These are phyloP conservation scores for Leptodontidium sp. DNA, from an alignment of 2,329 filamentous ascomycete genomes.

Conservation along the genomic window DNA sequence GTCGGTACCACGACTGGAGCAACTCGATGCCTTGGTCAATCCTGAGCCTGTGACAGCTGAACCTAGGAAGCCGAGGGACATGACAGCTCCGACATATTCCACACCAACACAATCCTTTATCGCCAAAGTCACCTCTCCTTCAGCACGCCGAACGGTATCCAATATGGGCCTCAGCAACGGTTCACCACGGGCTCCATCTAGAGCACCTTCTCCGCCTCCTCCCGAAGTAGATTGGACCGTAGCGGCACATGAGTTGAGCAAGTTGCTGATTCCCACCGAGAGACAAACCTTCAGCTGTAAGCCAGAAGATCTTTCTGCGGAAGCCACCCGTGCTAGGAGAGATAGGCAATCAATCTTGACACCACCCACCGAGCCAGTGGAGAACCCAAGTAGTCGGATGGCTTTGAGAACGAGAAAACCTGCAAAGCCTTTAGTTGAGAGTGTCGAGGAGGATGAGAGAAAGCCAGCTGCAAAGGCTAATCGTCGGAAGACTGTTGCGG, in stretches of 20 bases:
- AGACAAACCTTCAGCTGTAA: slow-evolving; percentile 79
- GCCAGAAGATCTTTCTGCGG: slow-evolving; percentile 79
- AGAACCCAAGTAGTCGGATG: slow-evolving; percentile 64
- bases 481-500: slow-evolving; percentile 69
- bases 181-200: slow-evolving; percentile 51
- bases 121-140: slow-evolving; percentile 77
- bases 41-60: slow-evolving; percentile 58
- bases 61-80: slow-evolving; percentile 61
- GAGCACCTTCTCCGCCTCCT: slow-evolving; percentile 70
- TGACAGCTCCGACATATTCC: slow-evolving; percentile 75
- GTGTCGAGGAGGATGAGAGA: slow-evolving; percentile 60
- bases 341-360: slow-evolving; percentile 68
- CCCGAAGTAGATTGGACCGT: slow-evolving; percentile 87
- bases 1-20: slow-evolving; percentile 70
- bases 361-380: slow-evolving; percentile 43
- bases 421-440: slow-evolving; percentile 58
- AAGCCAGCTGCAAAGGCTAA: slow-evolving; percentile 48
- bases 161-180: slow-evolving; percentile 54
- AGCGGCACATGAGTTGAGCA: slow-evolving; percentile 84
- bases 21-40: slow-evolving; percentile 68
- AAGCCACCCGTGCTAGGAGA: slow-evolving; percentile 67
- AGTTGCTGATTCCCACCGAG: slow-evolving; percentile 79
- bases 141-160: slow-evolving; percentile 70
- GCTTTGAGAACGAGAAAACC: slow-evolving; percentile 77
- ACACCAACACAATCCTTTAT: slow-evolving; percentile 89